Evolutionary conservation across 768 basidiomycete genomes (phyloP).

Genomic region (Lentinula sp.): DNA sequence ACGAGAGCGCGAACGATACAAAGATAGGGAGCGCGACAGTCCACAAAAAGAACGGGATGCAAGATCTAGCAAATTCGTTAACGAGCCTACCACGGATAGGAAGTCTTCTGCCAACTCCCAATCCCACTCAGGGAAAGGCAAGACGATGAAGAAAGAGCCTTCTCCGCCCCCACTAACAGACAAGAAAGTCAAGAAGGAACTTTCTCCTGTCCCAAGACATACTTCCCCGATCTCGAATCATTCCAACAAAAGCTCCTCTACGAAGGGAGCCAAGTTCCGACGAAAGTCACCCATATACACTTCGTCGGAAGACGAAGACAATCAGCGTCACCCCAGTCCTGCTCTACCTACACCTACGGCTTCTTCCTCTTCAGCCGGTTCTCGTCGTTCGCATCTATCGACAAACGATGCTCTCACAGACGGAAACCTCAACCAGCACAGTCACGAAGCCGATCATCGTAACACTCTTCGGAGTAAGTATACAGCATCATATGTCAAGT

Average conservation of each 20-base stretch:
- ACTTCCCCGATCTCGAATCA: slow-evolving; percentile 15
- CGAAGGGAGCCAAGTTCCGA: slow-evolving; percentile 27
- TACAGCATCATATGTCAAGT: slow-evolving; percentile 43
- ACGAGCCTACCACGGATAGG: slow-evolving; percentile 3
- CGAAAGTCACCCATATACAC: slow-evolving; percentile 61
- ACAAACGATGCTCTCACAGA: slow-evolving; percentile 24
- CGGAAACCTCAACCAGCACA: not conserved
- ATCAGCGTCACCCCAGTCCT: slow-evolving; percentile 22
- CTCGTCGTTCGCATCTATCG: slow-evolving; percentile 23
- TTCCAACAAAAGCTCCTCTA: slow-evolving; percentile 10
- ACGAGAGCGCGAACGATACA: not conserved
- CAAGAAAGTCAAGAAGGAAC: slow-evolving; percentile 31
- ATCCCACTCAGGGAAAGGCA: not conserved
- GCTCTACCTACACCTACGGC: slow-evolving; percentile 18
- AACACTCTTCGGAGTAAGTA: slow-evolving; percentile 46
- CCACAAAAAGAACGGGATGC: slow-evolving; percentile 7
- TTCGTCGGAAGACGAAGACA: slow-evolving; percentile 58
- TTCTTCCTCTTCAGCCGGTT: slow-evolving; percentile 14
- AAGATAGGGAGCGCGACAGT: not conserved
- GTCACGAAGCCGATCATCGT: slow-evolving; percentile 31
- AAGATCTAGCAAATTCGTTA: slow-evolving; percentile 11
- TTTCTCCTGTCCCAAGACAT: slow-evolving; percentile 18
- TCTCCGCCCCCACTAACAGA: slow-evolving; percentile 8
- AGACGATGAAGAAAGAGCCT: slow-evolving; percentile 7
- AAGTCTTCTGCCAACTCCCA: slow-evolving; percentile 4